Percentiles rank a stretch among this genome's conserved stretches.
Conservation (phyloP, 73 alveolate species). For the Tetrahymena elliotti region DNA sequence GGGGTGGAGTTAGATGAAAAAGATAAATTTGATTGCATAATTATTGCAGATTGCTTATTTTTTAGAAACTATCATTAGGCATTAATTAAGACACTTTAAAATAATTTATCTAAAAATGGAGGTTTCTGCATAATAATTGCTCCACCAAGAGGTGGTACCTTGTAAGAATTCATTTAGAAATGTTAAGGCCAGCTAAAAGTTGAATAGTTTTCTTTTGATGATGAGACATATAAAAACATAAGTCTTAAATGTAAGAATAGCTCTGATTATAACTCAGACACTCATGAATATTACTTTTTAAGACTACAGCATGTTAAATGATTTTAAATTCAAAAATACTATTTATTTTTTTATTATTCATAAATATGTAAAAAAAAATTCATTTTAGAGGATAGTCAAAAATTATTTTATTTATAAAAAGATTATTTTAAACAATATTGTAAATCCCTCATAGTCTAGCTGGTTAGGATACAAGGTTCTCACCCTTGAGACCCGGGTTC, state of each 20-base stretch:
- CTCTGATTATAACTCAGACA: not conserved
- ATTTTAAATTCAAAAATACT: too few species aligned
- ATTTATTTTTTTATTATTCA: too few species aligned
- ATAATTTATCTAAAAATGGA: not conserved
- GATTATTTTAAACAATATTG: not conserved
- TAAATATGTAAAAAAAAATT: not conserved
- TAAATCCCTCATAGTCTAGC: constrained; percentile 1
- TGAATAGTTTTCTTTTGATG: not conserved
- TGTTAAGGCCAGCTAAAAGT: not conserved
- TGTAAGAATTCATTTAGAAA: not conserved
- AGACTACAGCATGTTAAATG: not conserved
- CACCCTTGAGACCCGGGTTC: constrained; percentile 6
- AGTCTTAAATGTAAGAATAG: not conserved
- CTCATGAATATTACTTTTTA: not conserved
- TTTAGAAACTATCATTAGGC: not conserved
- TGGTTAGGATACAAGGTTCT: constrained; percentile 1
- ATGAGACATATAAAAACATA: not conserved
- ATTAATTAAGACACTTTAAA: not conserved
- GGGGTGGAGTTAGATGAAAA: not conserved
- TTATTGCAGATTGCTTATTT: not conserved
- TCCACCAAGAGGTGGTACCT: not conserved
- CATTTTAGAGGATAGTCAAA: too few species aligned
- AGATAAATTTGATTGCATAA: not conserved
- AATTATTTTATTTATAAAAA: not conserved
- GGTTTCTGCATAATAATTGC: not conserved